A percentile compares a stretch with the other conserved stretches of the same genome.
Conservation (phyloP, 345 rosid genomes). For the Eucalyptus regnans region DNA sequence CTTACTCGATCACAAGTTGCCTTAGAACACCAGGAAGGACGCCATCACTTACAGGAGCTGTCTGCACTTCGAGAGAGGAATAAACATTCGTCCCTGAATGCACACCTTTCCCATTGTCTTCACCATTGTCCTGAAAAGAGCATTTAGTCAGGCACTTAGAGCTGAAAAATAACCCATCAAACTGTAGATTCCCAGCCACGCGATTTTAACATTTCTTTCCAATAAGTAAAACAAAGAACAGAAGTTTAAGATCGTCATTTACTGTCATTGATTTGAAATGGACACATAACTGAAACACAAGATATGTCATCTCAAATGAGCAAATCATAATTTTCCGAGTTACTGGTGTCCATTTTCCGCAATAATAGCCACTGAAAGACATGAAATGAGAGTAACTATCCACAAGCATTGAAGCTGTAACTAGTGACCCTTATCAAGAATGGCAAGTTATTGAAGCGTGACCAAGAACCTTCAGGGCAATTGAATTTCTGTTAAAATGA, state of each 20-base stretch:
- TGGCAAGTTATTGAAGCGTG: neutral
- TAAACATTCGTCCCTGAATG: neutral
- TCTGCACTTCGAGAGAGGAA: slow-evolving; percentile 55
- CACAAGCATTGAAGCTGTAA: neutral
- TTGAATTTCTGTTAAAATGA: neutral
- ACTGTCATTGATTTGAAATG: neutral
- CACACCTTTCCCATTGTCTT: neutral
- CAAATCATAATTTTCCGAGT: neutral
- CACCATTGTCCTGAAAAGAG: neutral
- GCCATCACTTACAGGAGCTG: slow-evolving; percentile 71
- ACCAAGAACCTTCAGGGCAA: neutral
- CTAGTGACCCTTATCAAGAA: neutral
- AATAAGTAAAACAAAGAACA: neutral
- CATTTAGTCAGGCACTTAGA: neutral
- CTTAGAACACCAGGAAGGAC: slow-evolving; percentile 86
- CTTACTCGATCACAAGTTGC: slow-evolving; percentile 78
- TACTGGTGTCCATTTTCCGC: neutral
- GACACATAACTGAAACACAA: neutral
- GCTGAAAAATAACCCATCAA: neutral
- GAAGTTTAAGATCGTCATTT: neutral
- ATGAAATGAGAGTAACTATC: neutral
- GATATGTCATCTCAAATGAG: neutral
- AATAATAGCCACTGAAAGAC: neutral
- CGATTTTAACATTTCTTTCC: neutral
- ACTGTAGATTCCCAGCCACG: neutral